Evolutionary conservation across 2,329 filamentous ascomycete genomes (phyloP).

Genomic region (Diaporthe destruens): DNA sequence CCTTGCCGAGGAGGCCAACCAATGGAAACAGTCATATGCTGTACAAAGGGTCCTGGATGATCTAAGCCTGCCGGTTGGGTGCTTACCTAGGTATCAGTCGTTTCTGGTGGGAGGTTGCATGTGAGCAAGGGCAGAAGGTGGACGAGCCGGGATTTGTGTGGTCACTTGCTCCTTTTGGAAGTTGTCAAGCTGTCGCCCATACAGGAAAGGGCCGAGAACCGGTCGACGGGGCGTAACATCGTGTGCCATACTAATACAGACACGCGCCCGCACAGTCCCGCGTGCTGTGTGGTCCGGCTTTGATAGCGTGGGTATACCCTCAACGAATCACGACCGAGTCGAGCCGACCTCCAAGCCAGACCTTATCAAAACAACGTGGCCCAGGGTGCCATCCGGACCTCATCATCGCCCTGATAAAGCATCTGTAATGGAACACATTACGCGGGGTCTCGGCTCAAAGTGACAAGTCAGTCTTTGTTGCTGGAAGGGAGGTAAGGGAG

Average conservation of each 20-base stretch:
- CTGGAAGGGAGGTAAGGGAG: neutral
- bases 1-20: neutral
- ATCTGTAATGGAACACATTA: neutral
- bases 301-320: slow-evolving; percentile 3
- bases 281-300: slow-evolving; percentile 20
- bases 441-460: neutral
- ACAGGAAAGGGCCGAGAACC: slow-evolving; percentile 22
- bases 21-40: neutral
- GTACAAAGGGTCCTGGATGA: neutral
- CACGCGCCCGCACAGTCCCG: slow-evolving; percentile 23
- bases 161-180: slow-evolving; percentile 37
- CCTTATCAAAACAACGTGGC: slow-evolving; percentile 28
- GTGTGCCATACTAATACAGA: slow-evolving; percentile 26
- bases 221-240: slow-evolving; percentile 20
- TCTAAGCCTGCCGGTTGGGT: slow-evolving; percentile 19
- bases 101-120: slow-evolving; percentile 21
- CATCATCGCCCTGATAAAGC: slow-evolving; percentile 16
- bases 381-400: slow-evolving; percentile 20
- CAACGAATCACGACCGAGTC: slow-evolving; percentile 26
- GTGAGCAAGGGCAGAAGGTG: slow-evolving; percentile 19
- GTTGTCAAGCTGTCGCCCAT: slow-evolving; percentile 24
- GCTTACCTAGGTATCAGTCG: neutral
- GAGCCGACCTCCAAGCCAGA: neutral
- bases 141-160: slow-evolving; percentile 4
- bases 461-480: neutral